phyloP scores from a whole-genome alignment of 345 rosid species.

The Citrus cavaleriei region DNA sequence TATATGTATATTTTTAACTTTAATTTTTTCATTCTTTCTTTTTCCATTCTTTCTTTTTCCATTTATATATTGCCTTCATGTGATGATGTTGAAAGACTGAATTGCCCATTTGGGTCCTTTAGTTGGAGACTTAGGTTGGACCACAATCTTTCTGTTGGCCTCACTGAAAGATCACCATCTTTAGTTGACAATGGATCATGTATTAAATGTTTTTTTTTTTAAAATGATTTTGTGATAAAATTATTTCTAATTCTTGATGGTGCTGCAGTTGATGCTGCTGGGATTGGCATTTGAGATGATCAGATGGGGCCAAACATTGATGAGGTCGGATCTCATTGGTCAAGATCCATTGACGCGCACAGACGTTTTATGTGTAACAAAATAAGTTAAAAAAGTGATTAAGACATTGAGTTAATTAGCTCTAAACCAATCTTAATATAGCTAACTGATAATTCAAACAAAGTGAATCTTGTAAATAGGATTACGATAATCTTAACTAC shows the following conservation, averaged over 20 bases:
- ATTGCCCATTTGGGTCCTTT: background rate
- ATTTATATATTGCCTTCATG: background rate
- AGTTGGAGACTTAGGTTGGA: background rate
- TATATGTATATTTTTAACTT: background rate
- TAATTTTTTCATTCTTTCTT: background rate
- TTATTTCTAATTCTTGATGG: background rate
- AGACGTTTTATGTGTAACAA: no score
- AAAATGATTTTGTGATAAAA: background rate
- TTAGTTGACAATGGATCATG: slow-evolving; percentile 2
- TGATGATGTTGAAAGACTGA: background rate
- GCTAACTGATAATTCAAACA: no score
- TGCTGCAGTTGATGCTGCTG: no score
- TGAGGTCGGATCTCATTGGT: no score
- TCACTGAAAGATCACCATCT: background rate
- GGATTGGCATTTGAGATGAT: no score
- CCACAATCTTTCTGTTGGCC: background rate
- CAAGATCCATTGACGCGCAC: no score
- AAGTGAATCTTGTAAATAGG: no score
- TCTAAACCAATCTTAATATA: no score
- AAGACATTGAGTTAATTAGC: no score
- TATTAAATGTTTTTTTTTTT: background rate
- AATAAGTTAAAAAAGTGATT: no score
- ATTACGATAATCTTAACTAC: no score
- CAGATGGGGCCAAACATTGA: no score
- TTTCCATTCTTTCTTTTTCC: background rate